Conservation (phyloP, 139 green algal genomes). For the Micractinium conductrix region DNA sequence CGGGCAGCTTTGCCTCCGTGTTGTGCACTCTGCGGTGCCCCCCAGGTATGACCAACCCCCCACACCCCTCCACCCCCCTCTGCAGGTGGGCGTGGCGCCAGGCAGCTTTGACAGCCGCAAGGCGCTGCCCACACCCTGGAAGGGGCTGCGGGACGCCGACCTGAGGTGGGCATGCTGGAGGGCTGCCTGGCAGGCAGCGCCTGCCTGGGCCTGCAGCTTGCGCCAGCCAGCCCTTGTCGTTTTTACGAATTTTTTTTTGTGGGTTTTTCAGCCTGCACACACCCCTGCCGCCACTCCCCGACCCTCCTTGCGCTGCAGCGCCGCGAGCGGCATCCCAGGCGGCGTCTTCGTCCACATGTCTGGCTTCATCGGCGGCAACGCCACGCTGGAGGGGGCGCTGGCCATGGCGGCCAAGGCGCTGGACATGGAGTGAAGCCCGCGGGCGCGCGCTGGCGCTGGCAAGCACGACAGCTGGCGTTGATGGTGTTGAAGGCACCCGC, state of each 20-base stretch:
- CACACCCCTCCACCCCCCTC: too few relatives aligned
- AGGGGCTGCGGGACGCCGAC: slow-evolving; percentile 81
- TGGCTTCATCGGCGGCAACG: slow-evolving; percentile 95
- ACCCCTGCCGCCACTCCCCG: too few relatives aligned
- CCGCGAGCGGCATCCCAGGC: slow-evolving; percentile 75
- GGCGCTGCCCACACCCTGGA: slow-evolving; percentile 86
- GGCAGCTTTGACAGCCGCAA: slow-evolving; percentile 88
- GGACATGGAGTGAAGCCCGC: slow-evolving; percentile 26
- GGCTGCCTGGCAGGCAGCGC: not conserved
- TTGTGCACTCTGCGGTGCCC: too few relatives aligned
- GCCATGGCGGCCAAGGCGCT: slow-evolving; percentile 74
- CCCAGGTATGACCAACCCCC: too few relatives aligned
- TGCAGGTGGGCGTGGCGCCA: slow-evolving; percentile 73
- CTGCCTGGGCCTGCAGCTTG: not conserved
- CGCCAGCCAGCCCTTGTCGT: not conserved
- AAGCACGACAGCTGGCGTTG: too few relatives aligned
- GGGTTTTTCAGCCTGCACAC: too few relatives aligned
- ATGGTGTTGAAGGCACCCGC: too few relatives aligned
- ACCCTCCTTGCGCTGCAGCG: slow-evolving; percentile 12
- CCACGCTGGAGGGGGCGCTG: slow-evolving; percentile 78
- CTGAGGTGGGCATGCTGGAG: slow-evolving; percentile 4
- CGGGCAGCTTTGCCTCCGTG: too few relatives aligned
- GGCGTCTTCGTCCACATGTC: slow-evolving; percentile 92
- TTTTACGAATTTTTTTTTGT: too few relatives aligned
- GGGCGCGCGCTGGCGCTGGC: too few relatives aligned